Base-by-base conservation (phyloP, 495 filamentous ascomycete genomes). In the Podospora bellae-mahoneyi region DNA sequence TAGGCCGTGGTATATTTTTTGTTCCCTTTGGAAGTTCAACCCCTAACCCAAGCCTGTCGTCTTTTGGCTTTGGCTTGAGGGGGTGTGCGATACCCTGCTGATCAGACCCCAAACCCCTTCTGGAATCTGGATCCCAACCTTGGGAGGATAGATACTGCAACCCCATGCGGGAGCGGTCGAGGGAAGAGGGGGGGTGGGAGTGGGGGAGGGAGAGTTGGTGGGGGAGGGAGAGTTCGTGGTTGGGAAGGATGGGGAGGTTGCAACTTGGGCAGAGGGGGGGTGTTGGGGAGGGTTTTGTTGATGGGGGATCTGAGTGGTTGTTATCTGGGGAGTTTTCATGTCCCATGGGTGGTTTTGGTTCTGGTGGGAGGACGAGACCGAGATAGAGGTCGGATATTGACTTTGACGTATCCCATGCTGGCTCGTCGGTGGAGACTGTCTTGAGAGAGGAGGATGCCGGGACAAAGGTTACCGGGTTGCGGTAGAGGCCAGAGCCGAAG, bases 71-170 rank as follows among this genome's bases (percentile, higher is more conserved):
- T 28, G 61, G 30, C 71, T 93, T 94, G 68, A 97, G 77, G 0
- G 94, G 94, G 69, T 85, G 88, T 61, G 86, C 81, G 32, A 91
- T 90, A 3, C 94, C 94, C 74, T 94, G 86, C 1, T 90, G 89
- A 0, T 75, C 69, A 20, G 83, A 83, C 0, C 94, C 94, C 0
- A 98, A 83, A 0, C 94, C 94, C 5, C 79, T 72, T 26, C 92
- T 79, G 48, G 86, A 84, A 78, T 98, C 93, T 0, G 91, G 93
- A 75, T 97, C 91, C 91, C 92, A 98, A 53, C 94, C 94, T 69
- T 92, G 88, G 1, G 87, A 83, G 34, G 89, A 84, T 3, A 98
- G 86, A 62, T 91, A 89, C 65, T 85, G 83, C 7, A 98, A 82
- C 0, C 94, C 94, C 76, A 87, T 87, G 48, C 91, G 85, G 2